Conservation (phyloP, 768 basidiomycete species). For the Filobasidium floriforme region DNA sequence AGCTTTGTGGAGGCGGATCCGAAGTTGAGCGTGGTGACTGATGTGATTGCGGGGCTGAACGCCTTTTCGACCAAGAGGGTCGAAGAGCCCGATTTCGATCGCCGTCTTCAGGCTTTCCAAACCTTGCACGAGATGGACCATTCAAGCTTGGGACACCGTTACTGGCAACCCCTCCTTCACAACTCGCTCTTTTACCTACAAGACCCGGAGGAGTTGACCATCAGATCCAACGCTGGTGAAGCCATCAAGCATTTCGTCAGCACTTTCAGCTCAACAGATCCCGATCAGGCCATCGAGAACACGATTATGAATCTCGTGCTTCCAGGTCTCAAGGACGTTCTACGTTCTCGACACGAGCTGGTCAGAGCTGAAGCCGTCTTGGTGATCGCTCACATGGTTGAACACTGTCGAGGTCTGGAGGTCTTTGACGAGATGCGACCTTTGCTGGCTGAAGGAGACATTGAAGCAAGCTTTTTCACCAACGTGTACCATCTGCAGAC, state of each 20-base stretch:
- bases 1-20: slow-evolving; percentile 51
- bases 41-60: slow-evolving; percentile 63
- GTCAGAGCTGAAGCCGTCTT: slow-evolving; percentile 76
- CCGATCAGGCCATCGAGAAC: slow-evolving; percentile 23
- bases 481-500: slow-evolving; percentile 90
- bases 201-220: slow-evolving; percentile 76
- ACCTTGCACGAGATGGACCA: slow-evolving; percentile 59
- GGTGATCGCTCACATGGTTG: slow-evolving; percentile 68
- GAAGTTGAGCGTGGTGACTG: slow-evolving; percentile 50
- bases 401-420: slow-evolving; percentile 55
- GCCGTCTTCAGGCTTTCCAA: slow-evolving; percentile 67
- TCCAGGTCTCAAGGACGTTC: slow-evolving; percentile 69
- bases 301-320: slow-evolving; percentile 61
- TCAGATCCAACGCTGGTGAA: slow-evolving; percentile 71
- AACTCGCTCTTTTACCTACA: slow-evolving; percentile 80
- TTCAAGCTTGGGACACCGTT: slow-evolving; percentile 30
- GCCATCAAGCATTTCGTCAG: slow-evolving; percentile 73
- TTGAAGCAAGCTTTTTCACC: slow-evolving; percentile 93
- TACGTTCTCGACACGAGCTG: slow-evolving; percentile 72
- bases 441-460: slow-evolving; percentile 75
- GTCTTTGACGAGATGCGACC: slow-evolving; percentile 70
- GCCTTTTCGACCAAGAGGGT: slow-evolving; percentile 73
- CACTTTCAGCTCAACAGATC: slow-evolving; percentile 38
- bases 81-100: slow-evolving; percentile 89
- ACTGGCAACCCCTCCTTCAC: slow-evolving; percentile 77